Base-by-base conservation (phyloP, 1,284 basidiomycete species). In the Ganoderma sinense region DNA sequence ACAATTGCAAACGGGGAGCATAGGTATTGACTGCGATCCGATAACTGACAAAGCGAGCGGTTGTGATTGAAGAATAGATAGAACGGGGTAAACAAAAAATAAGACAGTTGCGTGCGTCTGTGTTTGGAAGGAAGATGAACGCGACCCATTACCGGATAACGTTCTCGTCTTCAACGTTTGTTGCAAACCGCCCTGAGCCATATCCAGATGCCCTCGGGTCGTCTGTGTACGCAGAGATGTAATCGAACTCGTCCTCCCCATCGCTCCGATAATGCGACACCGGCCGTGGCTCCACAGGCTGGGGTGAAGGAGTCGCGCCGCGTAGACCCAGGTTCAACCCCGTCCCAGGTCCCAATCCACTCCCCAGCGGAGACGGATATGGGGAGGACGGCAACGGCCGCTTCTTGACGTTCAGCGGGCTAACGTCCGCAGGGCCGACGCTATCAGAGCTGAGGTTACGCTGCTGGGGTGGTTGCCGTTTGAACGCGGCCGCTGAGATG, bases 401-500 rank as follows among this genome's bases (percentile, higher is more conserved):
- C 75, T 87, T 89, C 77, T 84, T 86, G 48, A 87, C 76, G n/a
- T 81, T 80, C 66, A 88, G 73, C 36, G 88, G 89, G 56, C 78
- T 85, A 48, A 82, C 83, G 62, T 88, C 87, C 20, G 79, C 81
- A 29, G 76, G 18, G 68, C 74, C 8, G 20, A 51, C 48, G 69
- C 72, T 62, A 18, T 33, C 67, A 40, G 74, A 74, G 61, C 79
- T 80, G 61, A 85, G 84, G 7, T 79, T 80, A 29, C 55, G 63
- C 13, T 40, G 60, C 23, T 36, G 59, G 40, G n/a, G 23, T 23
- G 26, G 59, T 23, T 40, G 59, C 58, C 91, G 83, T 76, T 87
- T 87, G 81, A 94, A 94, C 29, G 92, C 92, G 10, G 91, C 90
- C 0, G 92, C 92, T 1, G 91, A 88, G 67, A 94, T 93, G 55